phyloP scores from a whole-genome alignment of 768 basidiomycete species.

The Agaricus subrufescens region DNA sequence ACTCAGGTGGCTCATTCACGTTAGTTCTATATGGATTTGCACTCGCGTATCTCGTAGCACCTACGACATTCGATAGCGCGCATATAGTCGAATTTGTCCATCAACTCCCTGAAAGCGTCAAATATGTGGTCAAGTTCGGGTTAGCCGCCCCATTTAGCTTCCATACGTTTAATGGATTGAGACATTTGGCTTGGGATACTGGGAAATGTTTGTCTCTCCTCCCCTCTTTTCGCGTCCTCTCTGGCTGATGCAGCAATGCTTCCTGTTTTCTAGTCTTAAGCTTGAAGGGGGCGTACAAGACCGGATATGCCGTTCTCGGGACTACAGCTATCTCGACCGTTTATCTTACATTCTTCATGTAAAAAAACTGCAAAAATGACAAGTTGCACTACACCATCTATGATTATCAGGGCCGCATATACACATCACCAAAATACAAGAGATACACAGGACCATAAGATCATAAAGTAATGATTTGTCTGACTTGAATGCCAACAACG shows the following conservation, averaged over 20 bases:
- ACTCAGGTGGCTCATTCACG: not conserved
- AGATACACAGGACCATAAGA: no score
- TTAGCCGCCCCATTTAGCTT: slow-evolving; percentile 87
- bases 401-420: no score
- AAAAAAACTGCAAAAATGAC: slow-evolving; percentile 11
- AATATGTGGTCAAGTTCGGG: slow-evolving; percentile 70
- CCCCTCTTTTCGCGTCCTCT: not conserved
- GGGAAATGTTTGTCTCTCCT: slow-evolving; percentile 66
- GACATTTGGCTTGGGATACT: slow-evolving; percentile 89
- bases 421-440: no score
- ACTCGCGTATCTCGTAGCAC: slow-evolving; percentile 80
- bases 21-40: slow-evolving; percentile 86
- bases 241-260: not conserved
- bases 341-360: slow-evolving; percentile 40
- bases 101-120: slow-evolving; percentile 69
- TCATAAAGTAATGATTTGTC: slow-evolving; percentile 36
- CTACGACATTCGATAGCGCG: slow-evolving; percentile 73
- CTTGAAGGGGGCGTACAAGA: slow-evolving; percentile 73
- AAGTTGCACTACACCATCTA: no score
- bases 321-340: slow-evolving; percentile 75
- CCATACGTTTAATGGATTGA: slow-evolving; percentile 86
- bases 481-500: slow-evolving; percentile 55
- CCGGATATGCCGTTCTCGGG: slow-evolving; percentile 82
- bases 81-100: slow-evolving; percentile 71
- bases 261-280: slow-evolving; percentile 53